Conservation (phyloP, 331 rosid species). For the Saraca asoca region DNA sequence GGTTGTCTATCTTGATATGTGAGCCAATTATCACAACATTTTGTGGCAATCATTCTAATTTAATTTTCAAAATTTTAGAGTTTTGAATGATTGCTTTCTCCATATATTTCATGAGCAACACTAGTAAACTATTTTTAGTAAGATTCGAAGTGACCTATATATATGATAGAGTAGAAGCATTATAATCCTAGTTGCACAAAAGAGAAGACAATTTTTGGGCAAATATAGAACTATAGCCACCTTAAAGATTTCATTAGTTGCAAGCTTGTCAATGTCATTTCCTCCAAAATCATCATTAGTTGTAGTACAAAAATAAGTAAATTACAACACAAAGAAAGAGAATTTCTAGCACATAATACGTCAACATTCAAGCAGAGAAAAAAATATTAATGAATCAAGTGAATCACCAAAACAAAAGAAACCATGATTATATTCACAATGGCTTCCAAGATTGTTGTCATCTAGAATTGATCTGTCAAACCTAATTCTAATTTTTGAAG, state of each 20-base stretch:
- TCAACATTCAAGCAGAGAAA: constrained; percentile 17
- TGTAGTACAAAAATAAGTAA: constrained; percentile 41
- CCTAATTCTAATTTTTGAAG: constrained; percentile 89
- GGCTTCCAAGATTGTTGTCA: constrained; percentile 94
- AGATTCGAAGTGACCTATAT: constrained; percentile 63
- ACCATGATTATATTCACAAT: constrained; percentile 82
- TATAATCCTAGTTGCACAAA: constrained; percentile 29
- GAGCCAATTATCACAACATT: constrained; percentile 87
- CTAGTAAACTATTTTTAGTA: constrained; percentile 63
- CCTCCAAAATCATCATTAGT: constrained; percentile 80
- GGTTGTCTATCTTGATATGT: constrained; percentile 80
- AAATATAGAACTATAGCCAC: constrained; percentile 41
- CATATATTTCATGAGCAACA: constrained; percentile 81
- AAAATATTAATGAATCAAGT: constrained; percentile 16
- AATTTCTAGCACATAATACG: constrained; percentile 19
- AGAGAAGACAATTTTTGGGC: constrained; percentile 26
- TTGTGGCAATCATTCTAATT: constrained; percentile 70
- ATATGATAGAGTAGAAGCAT: constrained; percentile 20
- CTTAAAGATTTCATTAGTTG: constrained; percentile 84
- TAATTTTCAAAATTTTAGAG: constrained; percentile 67
- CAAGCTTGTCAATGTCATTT: constrained; percentile 79
- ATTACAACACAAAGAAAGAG: constrained; percentile 24
- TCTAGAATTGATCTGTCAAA: constrained; percentile 90
- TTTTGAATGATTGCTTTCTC: constrained; percentile 76
- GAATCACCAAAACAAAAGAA: constrained; percentile 86